Evolutionary conservation across 768 basidiomycete genomes (phyloP), one percentile per base, ranked within the genome.

Genomic region (Calocera cornea): DNA sequence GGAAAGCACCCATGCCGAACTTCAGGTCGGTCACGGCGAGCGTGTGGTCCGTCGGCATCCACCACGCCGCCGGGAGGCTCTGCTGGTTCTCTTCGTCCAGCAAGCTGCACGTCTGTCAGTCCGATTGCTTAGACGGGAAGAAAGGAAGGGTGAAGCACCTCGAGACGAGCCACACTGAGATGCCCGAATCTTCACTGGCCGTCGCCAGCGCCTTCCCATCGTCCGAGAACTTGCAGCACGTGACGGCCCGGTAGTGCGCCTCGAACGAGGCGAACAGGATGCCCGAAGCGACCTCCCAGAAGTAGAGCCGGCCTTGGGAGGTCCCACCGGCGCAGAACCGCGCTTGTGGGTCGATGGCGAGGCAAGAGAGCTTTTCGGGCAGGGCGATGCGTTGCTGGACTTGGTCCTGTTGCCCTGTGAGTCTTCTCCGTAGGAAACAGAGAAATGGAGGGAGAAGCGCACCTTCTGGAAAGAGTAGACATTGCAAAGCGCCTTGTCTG

Each of bases 201-300:
- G 92, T 90, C 19, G 97, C 72, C 50, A 99, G 80, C 3, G 87
- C 84, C 50, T 82, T 83, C 36, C 90, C 89, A 73, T 97, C 94
- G 22, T 81, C 80, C 10, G 92, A 89, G 75, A 97, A 98, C 47
- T 83, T 85, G 1, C 98, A 77, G 10, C 88, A 87, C 69, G 84
- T 89, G 65, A 97, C 83, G 74, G 86, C 83, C 68, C 95, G 89
- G 78, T 98, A 99, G 76, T 98, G 95, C 19, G 95, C 95, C 69
- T 97, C 95, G 86, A 94, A 94, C 0, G 90, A 84, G 71, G 88
- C 86, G 79, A 87, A 92, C 54, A 97, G 79, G 65, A 95, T 87
- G n/a, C 95, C 95, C n/a, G 95, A 97, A 11, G 89, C 81, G 71
- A 92, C 81, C 89, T 97, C 95, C 97, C 97, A 99, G 0, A 99